Conservation (phyloP, 2,329 filamentous ascomycete species). For the Penicillium sp. region DNA sequence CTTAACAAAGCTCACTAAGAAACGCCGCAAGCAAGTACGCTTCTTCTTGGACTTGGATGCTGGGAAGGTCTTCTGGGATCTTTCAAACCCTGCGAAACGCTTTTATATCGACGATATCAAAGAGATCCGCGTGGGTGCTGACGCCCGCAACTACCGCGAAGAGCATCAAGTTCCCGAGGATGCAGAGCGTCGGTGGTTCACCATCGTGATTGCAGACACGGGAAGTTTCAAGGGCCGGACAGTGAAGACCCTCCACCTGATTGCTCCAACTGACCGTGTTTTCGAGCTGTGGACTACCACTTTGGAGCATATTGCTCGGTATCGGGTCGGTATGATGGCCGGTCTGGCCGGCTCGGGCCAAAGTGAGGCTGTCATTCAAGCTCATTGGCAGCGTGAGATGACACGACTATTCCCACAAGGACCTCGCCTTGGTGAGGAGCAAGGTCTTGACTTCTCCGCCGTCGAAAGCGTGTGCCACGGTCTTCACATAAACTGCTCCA, state of each 20-base stretch:
- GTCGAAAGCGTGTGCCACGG: constrained; percentile 84
- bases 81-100: constrained; percentile 72
- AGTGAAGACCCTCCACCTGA: constrained; percentile 81
- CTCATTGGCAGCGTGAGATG: constrained; percentile 88
- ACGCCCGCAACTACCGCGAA: constrained; percentile 85
- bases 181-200: constrained; percentile 77
- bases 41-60: constrained; percentile 80
- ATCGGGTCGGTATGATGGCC: constrained; percentile 86
- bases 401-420: constrained; percentile 59
- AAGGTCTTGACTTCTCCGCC: constrained; percentile 73
- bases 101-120: constrained; percentile 96
- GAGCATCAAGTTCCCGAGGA: constrained; percentile 72
- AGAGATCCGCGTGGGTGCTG: constrained; percentile 79
- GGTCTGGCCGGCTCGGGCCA: constrained; percentile 76
- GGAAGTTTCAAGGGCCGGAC: constrained; percentile 71
- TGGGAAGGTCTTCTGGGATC: constrained; percentile 87
- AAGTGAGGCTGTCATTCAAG: constrained; percentile 75
- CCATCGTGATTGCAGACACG: constrained; percentile 80
- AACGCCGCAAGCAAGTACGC: constrained; percentile 69
- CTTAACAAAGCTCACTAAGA: constrained; percentile 83
- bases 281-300: constrained; percentile 81
- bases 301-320: constrained; percentile 78
- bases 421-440: constrained; percentile 55
- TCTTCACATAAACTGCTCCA: constrained; percentile 87
- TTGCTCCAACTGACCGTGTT: constrained; percentile 71